Base-by-base conservation (phyloP, 1,139 yeast genomes). In the Geotrichum macrosporum region DNA sequence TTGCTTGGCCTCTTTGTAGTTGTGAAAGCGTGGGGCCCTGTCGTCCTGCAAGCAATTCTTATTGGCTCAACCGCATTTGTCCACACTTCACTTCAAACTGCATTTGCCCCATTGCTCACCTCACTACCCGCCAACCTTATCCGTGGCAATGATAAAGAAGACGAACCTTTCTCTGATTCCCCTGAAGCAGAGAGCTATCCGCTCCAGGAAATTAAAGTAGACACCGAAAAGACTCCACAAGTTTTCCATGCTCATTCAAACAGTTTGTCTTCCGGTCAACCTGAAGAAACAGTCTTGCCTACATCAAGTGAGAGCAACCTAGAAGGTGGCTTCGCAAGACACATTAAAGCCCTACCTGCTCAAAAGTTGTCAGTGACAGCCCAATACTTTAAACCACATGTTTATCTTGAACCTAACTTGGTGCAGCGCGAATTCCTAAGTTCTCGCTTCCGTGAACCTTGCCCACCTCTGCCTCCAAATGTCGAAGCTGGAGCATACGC, bases 1-100 rank as follows among this genome's bases (percentile, higher is more conserved):
- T 62, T 92, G 61, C 69, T 89, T 55, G 96, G 94, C 50, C 72
- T 92, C 53, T 87, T 88, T 62, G 86, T 80, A 24, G 87, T 88
- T 60, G 94, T 94, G 54, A 86, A 87, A 72, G 85, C 95, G 49
- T 89, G 96, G 96, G 96, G 95, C 32, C 94, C 95, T 41, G 76
- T 89, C 54, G 89, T 77, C n/a, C 69, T 92, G 47, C 88, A 85
- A 65, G 82, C 78, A 5, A 74, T 87, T 50, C 71, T 81, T 47
- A 59, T 87, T 13, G 77, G 72, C 13, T 71, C 75, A 53, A 87
- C 96, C 0, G 74, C 77, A 4, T 77, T 78, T 59, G 74, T 78
- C 48, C 96, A 92, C 61, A 35, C 77, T 30, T 73, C 77, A 39
- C 65, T 89, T 58, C 74, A 70, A 46, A 53, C 60, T 19, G 85